phyloP scores from a whole-genome alignment of 129 eudicot species.

The Saussurea involucrata region DNA sequence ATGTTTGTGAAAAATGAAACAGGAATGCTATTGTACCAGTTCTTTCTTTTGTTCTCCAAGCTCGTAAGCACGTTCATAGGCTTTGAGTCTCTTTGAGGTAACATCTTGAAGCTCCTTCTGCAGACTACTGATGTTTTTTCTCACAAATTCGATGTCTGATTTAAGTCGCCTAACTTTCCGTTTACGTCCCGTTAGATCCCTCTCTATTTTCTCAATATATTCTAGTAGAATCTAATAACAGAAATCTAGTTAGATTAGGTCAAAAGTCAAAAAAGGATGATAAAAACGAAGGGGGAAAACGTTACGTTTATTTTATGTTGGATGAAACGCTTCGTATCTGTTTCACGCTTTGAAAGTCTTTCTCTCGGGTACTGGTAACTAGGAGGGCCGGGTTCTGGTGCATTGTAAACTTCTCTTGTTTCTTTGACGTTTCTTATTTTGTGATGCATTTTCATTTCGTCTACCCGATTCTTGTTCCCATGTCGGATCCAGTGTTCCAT shows the following conservation, averaged over 20 bases:
- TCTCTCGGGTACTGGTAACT: background rate
- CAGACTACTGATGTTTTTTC: constrained; percentile 5
- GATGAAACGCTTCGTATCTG: background rate
- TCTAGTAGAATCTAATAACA: constrained; percentile 6
- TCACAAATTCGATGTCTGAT: constrained; percentile 3
- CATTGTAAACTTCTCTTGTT: constrained; percentile 1
- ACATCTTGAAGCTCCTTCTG: background rate
- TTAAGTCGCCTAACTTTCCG: constrained; percentile 15
- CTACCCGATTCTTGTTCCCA: constrained; percentile 3
- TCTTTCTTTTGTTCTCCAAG: background rate
- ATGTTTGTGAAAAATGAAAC: background rate
- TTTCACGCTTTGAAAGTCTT: background rate
- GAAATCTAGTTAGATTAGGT: background rate
- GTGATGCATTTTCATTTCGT: constrained; percentile 3
- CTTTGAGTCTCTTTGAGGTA: background rate
- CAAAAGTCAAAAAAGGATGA: background rate
- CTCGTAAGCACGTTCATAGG: background rate
- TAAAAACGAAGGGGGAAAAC: background rate
- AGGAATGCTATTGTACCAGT: background rate
- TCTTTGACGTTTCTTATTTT: constrained; percentile 6
- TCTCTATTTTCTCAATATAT: background rate
- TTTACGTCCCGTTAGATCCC: constrained; percentile 10
- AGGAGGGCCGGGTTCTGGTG: constrained; percentile 7
- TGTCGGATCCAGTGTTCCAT: constrained; percentile 19
- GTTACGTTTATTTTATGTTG: background rate